Base-by-base conservation (phyloP, 805 yeast species). In the Starmerella potacharoeniae region DNA sequence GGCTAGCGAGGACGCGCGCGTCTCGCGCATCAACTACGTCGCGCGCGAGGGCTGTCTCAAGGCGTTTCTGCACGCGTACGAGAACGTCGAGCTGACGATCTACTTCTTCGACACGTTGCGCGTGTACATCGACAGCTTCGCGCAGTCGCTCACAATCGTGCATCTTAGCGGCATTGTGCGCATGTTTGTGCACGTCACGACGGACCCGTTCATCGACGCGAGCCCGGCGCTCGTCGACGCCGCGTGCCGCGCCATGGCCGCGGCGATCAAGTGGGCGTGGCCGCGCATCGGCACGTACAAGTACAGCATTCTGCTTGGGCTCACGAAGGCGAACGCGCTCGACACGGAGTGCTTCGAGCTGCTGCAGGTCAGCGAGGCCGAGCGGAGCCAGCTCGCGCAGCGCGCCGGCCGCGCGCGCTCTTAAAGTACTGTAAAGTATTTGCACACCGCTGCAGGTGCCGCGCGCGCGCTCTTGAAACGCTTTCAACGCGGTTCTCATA, bases 161-260 rank as follows among this genome's bases (percentile, higher is more conserved):
- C 69, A 69, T 47, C 53, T 67, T 9, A 40, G 54, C 30, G 55
- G 53, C 4, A 43, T 69, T 16, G 59, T 65, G 3, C 45, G 40
- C 29, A 51, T 64, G 10, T 62, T 63, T 50, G 58, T 53, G n/a
- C 56, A 59, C 13, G 51, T 66, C 1, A 52, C 66, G 42, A 44
- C 61, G 22, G 71, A 69, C 54, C 71, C 72, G 44, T 69, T 66
- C 52, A 49, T 61, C 3, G 60, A 58, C 17, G 47, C 51, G 28
- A 53, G 56, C 40, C 63, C 58, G 13, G 48, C 49, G n/a, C 61
- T 69, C 2, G 22, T 62, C 3, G 39, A 13, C 3, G 40, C 53
- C 4, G 57, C 63, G 1, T 53, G 59, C 33, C 44, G 30, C 5
- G 52, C 60, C 33, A 46, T 64, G 59, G 41, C 41, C 6, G 29